Base-by-base conservation (phyloP, 257 asterid genomes). In the Apocynum venetum region DNA sequence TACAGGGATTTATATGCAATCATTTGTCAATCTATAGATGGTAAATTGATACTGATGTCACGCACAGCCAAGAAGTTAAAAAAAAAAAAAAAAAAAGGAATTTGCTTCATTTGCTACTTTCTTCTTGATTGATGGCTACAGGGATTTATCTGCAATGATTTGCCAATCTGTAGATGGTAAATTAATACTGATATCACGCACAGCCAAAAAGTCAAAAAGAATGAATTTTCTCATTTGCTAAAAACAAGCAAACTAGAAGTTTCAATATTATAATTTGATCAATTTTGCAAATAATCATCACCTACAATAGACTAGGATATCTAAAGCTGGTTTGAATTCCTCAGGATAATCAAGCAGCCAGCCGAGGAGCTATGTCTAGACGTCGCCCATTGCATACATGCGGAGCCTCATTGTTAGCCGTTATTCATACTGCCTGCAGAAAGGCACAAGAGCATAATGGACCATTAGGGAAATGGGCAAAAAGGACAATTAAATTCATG, bases 381-480 rank as follows among this genome's bases (percentile, higher is more conserved):
- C 85, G 87, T 0, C 93, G 89, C 31, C 97, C 90, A 3, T 75
- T 92, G 19, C 89, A 87, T 73, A 90, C 91, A 1, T 86, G 89
- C 49, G 93, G 87, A 80, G 80, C 88, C 2, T 80, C 94, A 46
- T 56, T 86, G 15, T 6, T 89, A 65, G 84, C 83, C 75, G 68
- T 86, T 8, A 81, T 83, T 10, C 85, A 86, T 36, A 86, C 46
- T 47, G 81, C 86, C 15, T 81, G 78, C 82, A 79, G 77, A 52
- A 89, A 81, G 76, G 68, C 78, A 41, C 89, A 80, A 52, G 82
- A 77, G 14, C 72, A 80, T 8, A 84, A 82, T 38, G 89, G 87
- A 13, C 87, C 91, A 0, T 19, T 90, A 0, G 90, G 94, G 49
- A 75, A 84, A 19, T 81, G 71, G 25, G 76, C 85, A 48, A 87